Evolutionary conservation across 2,329 filamentous ascomycete genomes (phyloP).

Genomic region (Cladosporium halotolerans): DNA sequence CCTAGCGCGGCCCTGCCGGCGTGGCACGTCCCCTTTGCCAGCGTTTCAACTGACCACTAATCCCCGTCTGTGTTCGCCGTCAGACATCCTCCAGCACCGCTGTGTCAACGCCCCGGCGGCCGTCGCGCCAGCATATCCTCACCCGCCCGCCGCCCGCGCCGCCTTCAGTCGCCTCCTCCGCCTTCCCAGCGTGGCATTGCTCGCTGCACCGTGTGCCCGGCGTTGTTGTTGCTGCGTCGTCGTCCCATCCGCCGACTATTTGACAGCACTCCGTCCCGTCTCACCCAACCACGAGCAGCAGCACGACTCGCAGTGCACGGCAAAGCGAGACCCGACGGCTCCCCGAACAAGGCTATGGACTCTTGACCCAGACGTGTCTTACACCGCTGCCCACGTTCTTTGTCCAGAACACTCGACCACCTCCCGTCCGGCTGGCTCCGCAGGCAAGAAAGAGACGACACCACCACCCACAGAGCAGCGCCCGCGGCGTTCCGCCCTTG

Average conservation of each 20-base stretch:
- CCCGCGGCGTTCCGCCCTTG: background rate
- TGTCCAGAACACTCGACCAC: background rate
- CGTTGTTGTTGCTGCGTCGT: background rate
- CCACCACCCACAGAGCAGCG: slow-evolving; percentile 2
- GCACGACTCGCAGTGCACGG: background rate
- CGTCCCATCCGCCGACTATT: background rate
- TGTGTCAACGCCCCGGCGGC: background rate
- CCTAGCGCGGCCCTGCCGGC: slow-evolving; percentile 1
- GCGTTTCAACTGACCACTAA: slow-evolving; percentile 9
- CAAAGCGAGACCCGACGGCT: background rate
- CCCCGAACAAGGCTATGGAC: background rate
- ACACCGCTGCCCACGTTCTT: slow-evolving; percentile 2
- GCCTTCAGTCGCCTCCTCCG: background rate
- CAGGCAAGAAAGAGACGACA: slow-evolving; percentile 8
- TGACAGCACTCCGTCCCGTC: background rate
- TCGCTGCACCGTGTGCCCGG: slow-evolving; percentile 6
- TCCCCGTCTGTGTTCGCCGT: slow-evolving; percentile 8
- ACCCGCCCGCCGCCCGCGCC: background rate
- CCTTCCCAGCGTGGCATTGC: background rate
- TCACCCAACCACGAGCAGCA: background rate
- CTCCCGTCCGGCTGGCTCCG: slow-evolving; percentile 4
- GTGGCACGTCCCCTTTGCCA: slow-evolving; percentile 4
- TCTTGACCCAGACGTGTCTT: slow-evolving; percentile 5
- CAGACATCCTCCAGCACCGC: slow-evolving; percentile 4
- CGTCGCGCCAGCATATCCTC: background rate